Percentiles rank a stretch among this genome's conserved stretches.
phyloP scores from a whole-genome alignment of 176 grass and related monocot species.

The Phoenix dactylifera region DNA sequence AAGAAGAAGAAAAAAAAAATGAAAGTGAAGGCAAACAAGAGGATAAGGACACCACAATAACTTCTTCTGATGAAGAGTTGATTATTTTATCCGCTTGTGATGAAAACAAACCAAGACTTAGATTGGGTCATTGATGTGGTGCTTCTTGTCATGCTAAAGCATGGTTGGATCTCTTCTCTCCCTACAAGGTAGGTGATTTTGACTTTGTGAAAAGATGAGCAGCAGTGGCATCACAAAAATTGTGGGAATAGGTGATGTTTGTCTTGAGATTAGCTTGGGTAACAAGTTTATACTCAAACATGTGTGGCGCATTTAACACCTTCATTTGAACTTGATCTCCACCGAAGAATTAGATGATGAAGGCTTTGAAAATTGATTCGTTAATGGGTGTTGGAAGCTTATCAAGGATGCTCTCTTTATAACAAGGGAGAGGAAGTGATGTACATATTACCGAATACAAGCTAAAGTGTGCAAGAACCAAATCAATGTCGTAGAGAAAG shows the following conservation, averaged over 20 bases:
- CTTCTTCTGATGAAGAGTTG: neutral
- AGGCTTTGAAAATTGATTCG: no score
- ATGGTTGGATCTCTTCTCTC: neutral
- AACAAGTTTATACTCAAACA: conserved; percentile 1
- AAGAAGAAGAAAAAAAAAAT: neutral
- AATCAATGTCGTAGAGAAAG: no score
- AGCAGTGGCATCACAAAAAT: conserved; percentile 7
- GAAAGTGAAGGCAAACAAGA: neutral
- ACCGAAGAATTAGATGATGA: no score
- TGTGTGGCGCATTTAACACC: neutral
- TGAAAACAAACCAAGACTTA: neutral
- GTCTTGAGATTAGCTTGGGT: neutral
- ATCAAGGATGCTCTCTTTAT: no score
- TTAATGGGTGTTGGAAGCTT: no score
- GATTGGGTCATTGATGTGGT: neutral
- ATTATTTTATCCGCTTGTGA: neutral
- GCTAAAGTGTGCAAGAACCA: no score
- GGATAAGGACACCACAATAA: neutral
- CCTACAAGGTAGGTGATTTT: neutral
- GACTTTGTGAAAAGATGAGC: neutral
- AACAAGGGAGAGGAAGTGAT: no score
- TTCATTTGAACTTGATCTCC: neutral
- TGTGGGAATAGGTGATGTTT: neutral
- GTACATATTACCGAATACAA: no score
- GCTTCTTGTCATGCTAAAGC: conserved; percentile 1